Evolutionary conservation across 2,329 filamentous ascomycete genomes (phyloP).

Genomic region (Xylaria sp.): DNA sequence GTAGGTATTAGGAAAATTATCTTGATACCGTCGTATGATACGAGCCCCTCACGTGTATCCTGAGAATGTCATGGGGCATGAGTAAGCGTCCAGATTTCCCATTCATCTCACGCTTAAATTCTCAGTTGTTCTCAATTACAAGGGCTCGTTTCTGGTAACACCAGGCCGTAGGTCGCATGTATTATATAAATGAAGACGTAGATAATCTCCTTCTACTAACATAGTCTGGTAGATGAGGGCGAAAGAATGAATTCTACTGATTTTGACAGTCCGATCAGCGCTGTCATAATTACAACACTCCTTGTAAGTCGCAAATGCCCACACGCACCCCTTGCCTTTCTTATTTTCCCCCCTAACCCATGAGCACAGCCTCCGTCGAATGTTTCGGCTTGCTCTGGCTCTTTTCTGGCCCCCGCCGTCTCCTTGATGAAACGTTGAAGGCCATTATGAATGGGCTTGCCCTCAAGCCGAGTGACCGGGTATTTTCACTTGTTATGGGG

Average conservation of each 20-base stretch:
- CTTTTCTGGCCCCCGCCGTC: not conserved
- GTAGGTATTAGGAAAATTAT: too few relatives aligned
- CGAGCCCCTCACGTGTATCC: too few relatives aligned
- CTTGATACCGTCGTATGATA: too few relatives aligned
- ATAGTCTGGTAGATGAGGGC: too few relatives aligned
- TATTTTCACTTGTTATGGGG: not conserved
- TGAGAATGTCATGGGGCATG: not conserved
- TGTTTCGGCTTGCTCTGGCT: not conserved
- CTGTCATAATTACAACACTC: not conserved
- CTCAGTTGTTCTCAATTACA: not conserved
- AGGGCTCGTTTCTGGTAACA: not conserved
- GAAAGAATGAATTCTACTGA: too few relatives aligned
- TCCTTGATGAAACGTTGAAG: not conserved
- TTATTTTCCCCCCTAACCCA: not conserved
- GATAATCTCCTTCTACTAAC: too few relatives aligned
- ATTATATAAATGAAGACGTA: not conserved
- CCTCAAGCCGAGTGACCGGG: not conserved
- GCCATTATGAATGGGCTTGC: not conserved
- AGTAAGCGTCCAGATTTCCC: not conserved
- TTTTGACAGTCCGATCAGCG: too few relatives aligned
- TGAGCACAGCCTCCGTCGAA: not conserved
- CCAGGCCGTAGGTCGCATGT: not conserved
- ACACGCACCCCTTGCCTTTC: not conserved
- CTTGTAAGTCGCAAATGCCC: not conserved
- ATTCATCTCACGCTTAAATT: too few relatives aligned